phyloP scores from a whole-genome alignment of 352 stramenopile species.

The Phytopythium chamaehyphon region DNA sequence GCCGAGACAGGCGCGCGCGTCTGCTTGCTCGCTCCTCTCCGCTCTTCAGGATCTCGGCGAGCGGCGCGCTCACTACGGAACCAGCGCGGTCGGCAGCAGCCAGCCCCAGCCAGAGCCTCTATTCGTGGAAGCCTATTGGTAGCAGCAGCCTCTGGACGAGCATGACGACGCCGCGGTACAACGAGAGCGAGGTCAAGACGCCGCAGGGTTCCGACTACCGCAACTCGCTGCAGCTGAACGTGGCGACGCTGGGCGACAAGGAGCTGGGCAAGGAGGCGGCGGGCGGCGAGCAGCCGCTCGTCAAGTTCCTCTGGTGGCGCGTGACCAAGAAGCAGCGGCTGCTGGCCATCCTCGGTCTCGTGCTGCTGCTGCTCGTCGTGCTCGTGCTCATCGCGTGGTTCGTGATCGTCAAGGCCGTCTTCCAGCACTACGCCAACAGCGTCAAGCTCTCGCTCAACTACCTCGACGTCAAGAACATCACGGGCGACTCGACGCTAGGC shows the following conservation, averaged over 20 bases:
- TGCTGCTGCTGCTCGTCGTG: constrained; percentile 36
- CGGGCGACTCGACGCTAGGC: constrained; percentile 26
- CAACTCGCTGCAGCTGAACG: constrained; percentile 4
- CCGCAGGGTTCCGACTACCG: constrained; percentile 4
- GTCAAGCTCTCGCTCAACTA: constrained; percentile 60
- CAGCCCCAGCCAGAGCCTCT: not conserved
- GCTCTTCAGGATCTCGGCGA: not conserved
- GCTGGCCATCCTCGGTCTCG: constrained; percentile 26
- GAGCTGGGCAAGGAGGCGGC: constrained; percentile 28
- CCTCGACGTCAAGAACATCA: constrained; percentile 50
- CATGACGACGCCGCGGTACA: not conserved
- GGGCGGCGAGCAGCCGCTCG: constrained; percentile 15
- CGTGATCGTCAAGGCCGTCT: constrained; percentile 45
- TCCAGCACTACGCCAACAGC: constrained; percentile 57
- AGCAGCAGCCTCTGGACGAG: not conserved
- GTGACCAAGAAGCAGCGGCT: constrained; percentile 54
- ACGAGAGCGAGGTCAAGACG: constrained; percentile 9
- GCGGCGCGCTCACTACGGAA: constrained; percentile 3
- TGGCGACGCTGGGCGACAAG: constrained; percentile 15
- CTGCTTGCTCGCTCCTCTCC: not conserved
- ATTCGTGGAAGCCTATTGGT: not conserved
- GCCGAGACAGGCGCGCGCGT: not conserved
- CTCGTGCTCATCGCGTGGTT: constrained; percentile 66
- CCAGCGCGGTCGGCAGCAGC: constrained; percentile 1
- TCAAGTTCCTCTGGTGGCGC: constrained; percentile 51